Conservation (phyloP, 768 basidiomycete species). For the Lentinula guzmanii region DNA sequence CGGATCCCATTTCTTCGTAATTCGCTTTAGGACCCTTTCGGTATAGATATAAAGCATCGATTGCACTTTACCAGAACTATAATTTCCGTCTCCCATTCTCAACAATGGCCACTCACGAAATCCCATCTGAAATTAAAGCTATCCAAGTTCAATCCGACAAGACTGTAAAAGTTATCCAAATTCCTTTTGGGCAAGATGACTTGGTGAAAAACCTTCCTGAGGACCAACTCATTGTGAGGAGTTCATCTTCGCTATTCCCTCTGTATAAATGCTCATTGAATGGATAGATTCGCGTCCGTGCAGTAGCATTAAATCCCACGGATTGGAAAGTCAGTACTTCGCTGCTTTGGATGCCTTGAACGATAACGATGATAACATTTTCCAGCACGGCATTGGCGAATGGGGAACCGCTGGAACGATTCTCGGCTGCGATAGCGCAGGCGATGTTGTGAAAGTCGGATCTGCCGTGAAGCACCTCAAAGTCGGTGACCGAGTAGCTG, state of each 20-base stretch:
- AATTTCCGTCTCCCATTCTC: background rate
- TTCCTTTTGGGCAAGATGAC: conserved; percentile 2
- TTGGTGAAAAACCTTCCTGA: conserved; percentile 1
- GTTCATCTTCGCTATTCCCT: background rate
- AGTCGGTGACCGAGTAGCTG: conserved; percentile 5
- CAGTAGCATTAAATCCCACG: conserved; percentile 3
- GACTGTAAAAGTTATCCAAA: background rate
- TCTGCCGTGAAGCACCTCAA: conserved; percentile 5
- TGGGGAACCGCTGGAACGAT: conserved; percentile 4
- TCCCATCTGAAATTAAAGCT: background rate
- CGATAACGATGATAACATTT: background rate
- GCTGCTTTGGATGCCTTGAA: too few relatives aligned
- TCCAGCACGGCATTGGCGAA: background rate
- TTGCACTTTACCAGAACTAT: background rate
- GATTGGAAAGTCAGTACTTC: conserved; percentile 1
- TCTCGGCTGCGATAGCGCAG: background rate
- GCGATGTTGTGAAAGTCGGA: conserved; percentile 5
- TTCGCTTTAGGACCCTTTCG: background rate
- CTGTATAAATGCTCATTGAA: background rate
- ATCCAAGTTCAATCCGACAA: background rate
- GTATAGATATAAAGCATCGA: background rate
- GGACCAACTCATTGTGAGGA: conserved; percentile 2
- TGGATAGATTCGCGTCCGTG: conserved; percentile 4
- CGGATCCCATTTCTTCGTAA: background rate
- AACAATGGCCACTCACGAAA: background rate